Evolutionary conservation across 768 basidiomycete genomes (phyloP).

Genomic region (Mycena vulgaris): DNA sequence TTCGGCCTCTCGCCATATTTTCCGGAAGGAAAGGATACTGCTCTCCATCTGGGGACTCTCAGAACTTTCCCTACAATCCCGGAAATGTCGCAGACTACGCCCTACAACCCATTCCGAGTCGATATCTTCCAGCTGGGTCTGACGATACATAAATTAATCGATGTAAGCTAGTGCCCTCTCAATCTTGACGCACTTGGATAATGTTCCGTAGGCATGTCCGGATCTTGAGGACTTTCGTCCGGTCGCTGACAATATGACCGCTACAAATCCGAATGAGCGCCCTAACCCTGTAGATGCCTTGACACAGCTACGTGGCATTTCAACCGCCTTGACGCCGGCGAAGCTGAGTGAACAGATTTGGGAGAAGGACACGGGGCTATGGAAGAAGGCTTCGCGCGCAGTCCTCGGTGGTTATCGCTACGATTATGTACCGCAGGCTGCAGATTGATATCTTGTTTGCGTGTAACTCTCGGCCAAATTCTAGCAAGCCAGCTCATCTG

Average conservation of each 20-base stretch:
- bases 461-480: neutral
- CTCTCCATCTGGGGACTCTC: neutral
- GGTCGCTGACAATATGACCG: conserved; percentile 13
- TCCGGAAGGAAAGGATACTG: conserved; percentile 21
- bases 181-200: neutral
- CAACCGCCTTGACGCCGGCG: neutral
- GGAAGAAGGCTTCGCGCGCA: conserved; percentile 11
- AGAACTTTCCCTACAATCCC: conserved; percentile 20
- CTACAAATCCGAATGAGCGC: conserved; percentile 14
- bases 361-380: conserved; percentile 12
- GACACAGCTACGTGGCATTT: conserved; percentile 7
- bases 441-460: no score
- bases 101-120: conserved; percentile 30
- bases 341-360: conserved; percentile 19
- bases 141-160: conserved; percentile 18
- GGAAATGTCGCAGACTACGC: conserved; percentile 23
- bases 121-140: conserved; percentile 30
- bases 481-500: neutral
- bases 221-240: conserved; percentile 27
- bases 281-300: neutral
- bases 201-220: conserved; percentile 8
- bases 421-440: neutral
- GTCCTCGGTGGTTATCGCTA: conserved; percentile 15
- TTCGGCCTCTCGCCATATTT: conserved; percentile 25
- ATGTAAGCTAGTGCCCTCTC: neutral